Conservation (phyloP, 805 yeast species). For the Hanseniaspora lachancei region DNA sequence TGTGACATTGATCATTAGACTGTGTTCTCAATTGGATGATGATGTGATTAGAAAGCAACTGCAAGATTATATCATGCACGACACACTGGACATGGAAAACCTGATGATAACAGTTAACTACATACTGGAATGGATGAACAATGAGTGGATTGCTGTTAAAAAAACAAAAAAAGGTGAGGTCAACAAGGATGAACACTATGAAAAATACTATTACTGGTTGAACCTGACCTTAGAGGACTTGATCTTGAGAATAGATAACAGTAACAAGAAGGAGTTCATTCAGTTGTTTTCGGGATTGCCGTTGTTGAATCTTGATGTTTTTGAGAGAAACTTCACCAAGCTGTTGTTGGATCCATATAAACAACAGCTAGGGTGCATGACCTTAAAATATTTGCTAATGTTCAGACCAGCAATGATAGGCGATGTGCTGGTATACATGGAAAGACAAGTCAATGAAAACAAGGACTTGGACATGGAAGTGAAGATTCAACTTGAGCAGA, state of each 20-base stretch:
- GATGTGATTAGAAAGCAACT: conserved; percentile 56
- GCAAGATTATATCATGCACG: conserved; percentile 51
- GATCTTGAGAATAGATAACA: conserved; percentile 41
- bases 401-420: conserved; percentile 73
- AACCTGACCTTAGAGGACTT: conserved; percentile 3
- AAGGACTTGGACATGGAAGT: conserved; percentile 16
- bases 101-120: conserved; percentile 60
- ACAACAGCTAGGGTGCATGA: conserved; percentile 63
- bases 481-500: conserved; percentile 12
- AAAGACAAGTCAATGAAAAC: conserved; percentile 20
- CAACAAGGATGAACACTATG: background rate
- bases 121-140: conserved; percentile 84
- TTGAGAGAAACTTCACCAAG: conserved; percentile 42
- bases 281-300: conserved; percentile 83
- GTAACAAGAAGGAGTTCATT: conserved; percentile 68
- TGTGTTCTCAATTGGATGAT: conserved; percentile 22
- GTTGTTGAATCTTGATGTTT: conserved; percentile 34
- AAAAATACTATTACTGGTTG: conserved; percentile 8
- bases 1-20: conserved; percentile 5
- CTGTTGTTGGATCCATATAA: conserved; percentile 79
- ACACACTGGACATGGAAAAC: conserved; percentile 28
- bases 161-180: background rate
- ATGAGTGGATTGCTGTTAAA: conserved; percentile 69
- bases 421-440: conserved; percentile 23
- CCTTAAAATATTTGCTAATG: conserved; percentile 72